These are phyloP conservation scores for Arachis stenosperma DNA, from an alignment of 306 rosid species.

Conservation along the genomic window DNA sequence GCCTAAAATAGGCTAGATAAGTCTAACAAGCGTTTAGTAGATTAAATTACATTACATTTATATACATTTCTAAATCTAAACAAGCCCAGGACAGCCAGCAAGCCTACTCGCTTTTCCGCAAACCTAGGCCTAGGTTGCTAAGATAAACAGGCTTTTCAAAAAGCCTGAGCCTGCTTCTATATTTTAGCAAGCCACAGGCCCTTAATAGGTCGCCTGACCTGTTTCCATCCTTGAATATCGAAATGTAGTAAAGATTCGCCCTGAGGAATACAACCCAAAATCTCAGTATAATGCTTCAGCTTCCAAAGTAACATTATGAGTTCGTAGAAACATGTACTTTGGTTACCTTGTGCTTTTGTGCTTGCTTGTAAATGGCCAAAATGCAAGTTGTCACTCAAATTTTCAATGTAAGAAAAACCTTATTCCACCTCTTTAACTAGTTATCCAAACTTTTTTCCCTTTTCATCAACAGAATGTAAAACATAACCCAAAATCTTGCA, in stretches of 20 bases:
- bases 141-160: too few species aligned
- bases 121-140: too few species aligned
- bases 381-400: conserved; percentile 24
- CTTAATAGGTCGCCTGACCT: too few species aligned
- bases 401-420: conserved; percentile 16
- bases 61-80: too few species aligned
- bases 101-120: too few species aligned
- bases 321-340: conserved; percentile 20
- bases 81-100: too few species aligned
- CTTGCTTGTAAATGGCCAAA: conserved; percentile 9
- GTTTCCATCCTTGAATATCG: neutral
- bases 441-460: conserved; percentile 1
- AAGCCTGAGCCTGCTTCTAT: too few species aligned
- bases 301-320: conserved; percentile 4
- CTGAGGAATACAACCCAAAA: conserved; percentile 21
- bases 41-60: too few species aligned
- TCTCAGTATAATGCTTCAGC: neutral
- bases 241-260: neutral
- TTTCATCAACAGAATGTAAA: neutral
- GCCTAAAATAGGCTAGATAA: too few species aligned
- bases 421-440: conserved; percentile 9
- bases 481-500: conserved; percentile 10
- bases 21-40: too few species aligned
- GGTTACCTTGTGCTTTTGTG: conserved; percentile 16
- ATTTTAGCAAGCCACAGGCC: too few species aligned